Evolutionary conservation across 208 protist genomes (phyloP).

Genomic region (Acanthamoeba polyphaga): DNA sequence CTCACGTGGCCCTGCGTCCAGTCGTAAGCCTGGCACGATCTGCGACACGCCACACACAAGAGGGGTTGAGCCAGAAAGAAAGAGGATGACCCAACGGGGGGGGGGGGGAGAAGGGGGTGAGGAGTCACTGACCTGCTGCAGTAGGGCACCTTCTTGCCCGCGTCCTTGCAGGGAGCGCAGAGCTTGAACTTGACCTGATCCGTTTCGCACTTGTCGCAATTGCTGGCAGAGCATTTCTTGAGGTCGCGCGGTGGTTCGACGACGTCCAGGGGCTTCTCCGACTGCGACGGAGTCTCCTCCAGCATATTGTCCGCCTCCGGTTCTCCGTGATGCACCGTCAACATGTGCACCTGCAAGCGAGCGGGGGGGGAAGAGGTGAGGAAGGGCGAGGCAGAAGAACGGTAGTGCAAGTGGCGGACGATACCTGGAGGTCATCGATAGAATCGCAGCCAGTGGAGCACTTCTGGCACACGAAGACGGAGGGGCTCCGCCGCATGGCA

Average conservation of each 20-base stretch:
- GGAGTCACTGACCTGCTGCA: slow-evolving; percentile 4
- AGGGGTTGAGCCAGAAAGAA: too few relatives aligned
- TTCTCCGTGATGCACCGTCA: slow-evolving; percentile 62
- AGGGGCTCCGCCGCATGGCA: neutral
- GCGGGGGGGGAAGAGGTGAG: neutral
- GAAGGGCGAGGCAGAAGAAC: neutral
- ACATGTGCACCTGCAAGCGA: slow-evolving; percentile 38
- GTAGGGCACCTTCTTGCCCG: slow-evolving; percentile 25
- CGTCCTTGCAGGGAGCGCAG: slow-evolving; percentile 9
- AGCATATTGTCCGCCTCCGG: slow-evolving; percentile 4
- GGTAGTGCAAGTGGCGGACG: neutral
- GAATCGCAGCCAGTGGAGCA: neutral
- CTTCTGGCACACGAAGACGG: slow-evolving; percentile 46
- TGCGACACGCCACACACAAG: neutral
- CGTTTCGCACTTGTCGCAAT: neutral
- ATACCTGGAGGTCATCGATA: slow-evolving; percentile 64
- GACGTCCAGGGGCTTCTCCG: neutral
- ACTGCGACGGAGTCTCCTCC: neutral
- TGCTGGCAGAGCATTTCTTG: slow-evolving; percentile 33
- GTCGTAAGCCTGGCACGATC: slow-evolving; percentile 6
- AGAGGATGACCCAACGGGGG: too few relatives aligned
- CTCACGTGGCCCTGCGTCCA: slow-evolving; percentile 19
- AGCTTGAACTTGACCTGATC: slow-evolving; percentile 31
- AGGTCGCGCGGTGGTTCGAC: neutral
- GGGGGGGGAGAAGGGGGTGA: neutral